Evolutionary conservation across 768 basidiomycete genomes (phyloP).

Genomic region (Baorangia bicolor): DNA sequence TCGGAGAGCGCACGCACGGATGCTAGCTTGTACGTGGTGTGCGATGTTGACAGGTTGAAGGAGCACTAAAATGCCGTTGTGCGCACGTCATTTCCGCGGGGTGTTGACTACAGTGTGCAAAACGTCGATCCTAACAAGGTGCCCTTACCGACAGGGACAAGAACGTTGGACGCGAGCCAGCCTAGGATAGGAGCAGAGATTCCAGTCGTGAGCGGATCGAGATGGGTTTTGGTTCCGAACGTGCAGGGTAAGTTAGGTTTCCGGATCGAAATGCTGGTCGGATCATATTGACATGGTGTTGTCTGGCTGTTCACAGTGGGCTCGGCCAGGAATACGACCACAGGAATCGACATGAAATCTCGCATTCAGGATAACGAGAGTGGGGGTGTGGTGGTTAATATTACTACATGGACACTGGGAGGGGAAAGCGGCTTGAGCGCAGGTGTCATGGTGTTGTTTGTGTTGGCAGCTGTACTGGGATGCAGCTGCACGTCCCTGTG

Average conservation of each 20-base stretch:
- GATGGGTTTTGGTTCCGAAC: conserved; percentile 9
- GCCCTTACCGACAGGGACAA: neutral
- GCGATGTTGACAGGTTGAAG: neutral
- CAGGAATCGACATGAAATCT: conserved; percentile 1
- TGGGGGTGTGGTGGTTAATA: conserved; percentile 10
- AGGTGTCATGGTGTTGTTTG: conserved; percentile 62
- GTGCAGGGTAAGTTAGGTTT: conserved; percentile 11
- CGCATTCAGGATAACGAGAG: neutral
- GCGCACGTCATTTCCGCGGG: neutral
- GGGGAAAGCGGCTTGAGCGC: conserved; percentile 48
- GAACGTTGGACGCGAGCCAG: neutral
- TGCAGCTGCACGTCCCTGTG: conserved; percentile 65
- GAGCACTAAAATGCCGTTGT: conserved; percentile 1
- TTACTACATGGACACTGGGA: conserved; percentile 2
- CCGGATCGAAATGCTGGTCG: neutral
- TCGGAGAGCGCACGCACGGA: neutral
- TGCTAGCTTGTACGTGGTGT: conserved; percentile 12
- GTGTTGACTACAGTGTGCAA: conserved; percentile 5
- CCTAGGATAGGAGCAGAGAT: neutral
- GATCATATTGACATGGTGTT: conserved; percentile 4
- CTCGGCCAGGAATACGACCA: neutral
- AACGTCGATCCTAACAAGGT: neutral
- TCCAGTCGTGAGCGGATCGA: neutral
- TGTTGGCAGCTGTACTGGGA: conserved; percentile 60
- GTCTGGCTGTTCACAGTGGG: conserved; percentile 4